These are phyloP conservation scores for Cyberlindnera petersonii DNA, from an alignment of 805 yeast species.

Conservation along the genomic window DNA sequence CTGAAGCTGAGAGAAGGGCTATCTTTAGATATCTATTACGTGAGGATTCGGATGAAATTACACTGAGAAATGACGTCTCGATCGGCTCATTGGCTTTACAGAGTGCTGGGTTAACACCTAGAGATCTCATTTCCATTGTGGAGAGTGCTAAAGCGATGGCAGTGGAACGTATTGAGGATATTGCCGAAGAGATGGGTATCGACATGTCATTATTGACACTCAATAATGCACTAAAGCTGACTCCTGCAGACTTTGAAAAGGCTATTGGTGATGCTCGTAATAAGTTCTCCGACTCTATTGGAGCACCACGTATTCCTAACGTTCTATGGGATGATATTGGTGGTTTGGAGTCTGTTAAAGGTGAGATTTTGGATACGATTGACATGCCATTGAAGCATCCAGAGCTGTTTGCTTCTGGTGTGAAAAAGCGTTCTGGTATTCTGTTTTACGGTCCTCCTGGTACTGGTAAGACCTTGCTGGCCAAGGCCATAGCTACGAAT, in stretches of 20 bases:
- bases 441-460: slow-evolving; percentile 98
- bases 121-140: slow-evolving; percentile 72
- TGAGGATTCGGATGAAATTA: slow-evolving; percentile 22
- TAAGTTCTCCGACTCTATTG: slow-evolving; percentile 89
- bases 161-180: slow-evolving; percentile 40
- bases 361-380: slow-evolving; percentile 90
- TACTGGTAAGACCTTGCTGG: slow-evolving; percentile 92
- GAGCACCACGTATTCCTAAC: slow-evolving; percentile 93
- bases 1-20: slow-evolving; percentile 63
- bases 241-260: slow-evolving; percentile 58
- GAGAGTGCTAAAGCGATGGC: slow-evolving; percentile 58
- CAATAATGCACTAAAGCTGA: slow-evolving; percentile 51
- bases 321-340: slow-evolving; percentile 98
- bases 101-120: slow-evolving; percentile 89
- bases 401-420: slow-evolving; percentile 79
- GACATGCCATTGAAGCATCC: slow-evolving; percentile 95
- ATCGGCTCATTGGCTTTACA: slow-evolving; percentile 63
- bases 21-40: slow-evolving; percentile 55
- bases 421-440: slow-evolving; percentile 92
- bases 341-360: slow-evolving; percentile 85
- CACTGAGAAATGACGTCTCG: slow-evolving; percentile 48
- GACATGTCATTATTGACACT: slow-evolving; percentile 18
- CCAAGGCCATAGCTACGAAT: slow-evolving; percentile 95
- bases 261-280: slow-evolving; percentile 80
- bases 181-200: slow-evolving; percentile 18